These are phyloP conservation scores for Amaranthus hypochondriacus DNA, from an alignment of 148 eudicot species.

Conservation along the genomic window DNA sequence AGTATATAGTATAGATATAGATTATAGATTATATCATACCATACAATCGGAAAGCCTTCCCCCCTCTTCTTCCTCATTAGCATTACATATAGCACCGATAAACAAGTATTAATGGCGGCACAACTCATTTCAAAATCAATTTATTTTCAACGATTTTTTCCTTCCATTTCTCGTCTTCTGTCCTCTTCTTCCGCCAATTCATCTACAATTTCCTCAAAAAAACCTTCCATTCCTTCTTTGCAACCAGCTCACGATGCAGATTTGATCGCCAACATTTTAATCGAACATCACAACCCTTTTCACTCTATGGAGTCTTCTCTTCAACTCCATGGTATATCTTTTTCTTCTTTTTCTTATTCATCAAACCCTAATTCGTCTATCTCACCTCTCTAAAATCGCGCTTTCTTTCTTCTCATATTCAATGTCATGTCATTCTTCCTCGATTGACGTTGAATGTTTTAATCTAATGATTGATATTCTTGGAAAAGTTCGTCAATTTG, in stretches of 20 bases:
- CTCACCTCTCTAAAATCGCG: conserved; percentile 62
- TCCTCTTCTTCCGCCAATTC: not conserved
- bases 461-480: conserved; percentile 56
- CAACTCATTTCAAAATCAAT: not conserved
- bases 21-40: no score
- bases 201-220: conserved; percentile 15
- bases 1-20: no score
- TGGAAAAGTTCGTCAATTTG: conserved; percentile 72
- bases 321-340: conserved; percentile 70
- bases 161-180: not conserved
- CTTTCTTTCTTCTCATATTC: conserved; percentile 63
- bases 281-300: conserved; percentile 87
- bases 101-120: conserved; percentile 17
- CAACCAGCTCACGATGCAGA: conserved; percentile 51
- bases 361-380: conserved; percentile 77
- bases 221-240: conserved; percentile 46
- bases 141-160: not conserved
- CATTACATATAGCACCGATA: no score
- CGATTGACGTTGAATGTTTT: conserved; percentile 39
- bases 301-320: conserved; percentile 87
- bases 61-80: not conserved
- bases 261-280: conserved; percentile 49
- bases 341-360: conserved; percentile 52
- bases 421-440: conserved; percentile 18
- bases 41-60: not conserved